Evolutionary conservation across 1,284 basidiomycete species (phyloP).

Genomic region (Tranzscheliella williamsii): DNA sequence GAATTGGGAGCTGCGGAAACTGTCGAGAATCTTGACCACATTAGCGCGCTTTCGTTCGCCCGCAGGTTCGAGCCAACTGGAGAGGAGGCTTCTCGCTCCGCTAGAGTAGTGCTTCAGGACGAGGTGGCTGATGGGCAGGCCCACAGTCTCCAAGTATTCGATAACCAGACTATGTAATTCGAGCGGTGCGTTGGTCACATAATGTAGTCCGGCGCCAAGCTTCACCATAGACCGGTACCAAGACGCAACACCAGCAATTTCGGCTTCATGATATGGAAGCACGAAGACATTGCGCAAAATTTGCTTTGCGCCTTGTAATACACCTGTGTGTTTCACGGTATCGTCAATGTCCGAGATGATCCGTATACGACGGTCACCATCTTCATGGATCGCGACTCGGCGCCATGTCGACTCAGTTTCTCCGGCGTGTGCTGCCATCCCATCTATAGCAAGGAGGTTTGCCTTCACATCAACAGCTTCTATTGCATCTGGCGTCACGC

Average conservation of each 20-base stretch:
- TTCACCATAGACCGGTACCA: constrained; percentile 43
- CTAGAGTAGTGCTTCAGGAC: constrained; percentile 47
- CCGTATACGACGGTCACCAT: constrained; percentile 58
- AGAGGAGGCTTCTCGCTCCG: constrained; percentile 34
- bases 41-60: constrained; percentile 45
- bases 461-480: constrained; percentile 31
- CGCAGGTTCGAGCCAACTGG: constrained; percentile 48
- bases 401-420: constrained; percentile 19
- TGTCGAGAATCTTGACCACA: constrained; percentile 39
- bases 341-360: constrained; percentile 93
- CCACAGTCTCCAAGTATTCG: constrained; percentile 75
- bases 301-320: constrained; percentile 58
- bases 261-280: constrained; percentile 69
- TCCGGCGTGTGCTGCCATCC: not conserved
- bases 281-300: constrained; percentile 65
- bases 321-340: constrained; percentile 72
- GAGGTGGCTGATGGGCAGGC: constrained; percentile 68
- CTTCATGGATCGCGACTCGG: constrained; percentile 26
- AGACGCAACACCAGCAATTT: constrained; percentile 81
- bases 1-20: constrained; percentile 43
- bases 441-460: constrained; percentile 3
- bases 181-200: constrained; percentile 82
- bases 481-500: constrained; percentile 12
- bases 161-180: constrained; percentile 79
- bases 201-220: constrained; percentile 38